phyloP scores from a whole-genome alignment of 225 moss, liverwort and hornwort species.

The Polytrichum formosum region DNA sequence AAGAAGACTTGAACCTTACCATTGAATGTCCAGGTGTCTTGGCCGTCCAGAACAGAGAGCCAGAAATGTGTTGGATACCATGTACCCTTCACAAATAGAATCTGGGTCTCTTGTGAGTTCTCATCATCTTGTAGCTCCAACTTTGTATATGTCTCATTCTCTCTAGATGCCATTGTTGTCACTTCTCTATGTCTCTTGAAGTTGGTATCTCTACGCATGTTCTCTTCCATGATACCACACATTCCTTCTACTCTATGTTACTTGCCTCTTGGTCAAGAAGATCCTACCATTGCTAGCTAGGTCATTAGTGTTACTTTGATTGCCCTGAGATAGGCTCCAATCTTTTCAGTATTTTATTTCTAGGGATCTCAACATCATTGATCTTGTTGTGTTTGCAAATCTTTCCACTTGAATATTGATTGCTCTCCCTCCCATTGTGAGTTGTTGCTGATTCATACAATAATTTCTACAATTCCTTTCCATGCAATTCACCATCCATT shows the following conservation, averaged over 20 bases:
- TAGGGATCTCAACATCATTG: too few species aligned
- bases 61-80: slow-evolving; percentile 46
- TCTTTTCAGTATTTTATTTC: too few species aligned
- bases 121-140: slow-evolving; percentile 8
- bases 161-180: background rate
- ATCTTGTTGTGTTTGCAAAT: too few species aligned
- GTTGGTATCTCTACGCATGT: background rate
- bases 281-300: too few species aligned
- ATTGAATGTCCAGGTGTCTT: slow-evolving; percentile 31
- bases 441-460: too few species aligned
- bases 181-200: background rate
- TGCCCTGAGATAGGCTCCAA: too few species aligned
- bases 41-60: slow-evolving; percentile 25
- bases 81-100: slow-evolving; percentile 28
- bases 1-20: slow-evolving; percentile 14
- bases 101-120: background rate
- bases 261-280: too few species aligned
- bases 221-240: slow-evolving; percentile 1
- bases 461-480: too few species aligned
- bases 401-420: too few species aligned
- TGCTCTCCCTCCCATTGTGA: too few species aligned
- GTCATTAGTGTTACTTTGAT: too few species aligned
- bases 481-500: too few species aligned
- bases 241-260: background rate
- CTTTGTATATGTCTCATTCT: slow-evolving; percentile 33